Evolutionary conservation across 2,329 filamentous ascomycete species (phyloP).

Genomic region (Coniochaeta sp.): DNA sequence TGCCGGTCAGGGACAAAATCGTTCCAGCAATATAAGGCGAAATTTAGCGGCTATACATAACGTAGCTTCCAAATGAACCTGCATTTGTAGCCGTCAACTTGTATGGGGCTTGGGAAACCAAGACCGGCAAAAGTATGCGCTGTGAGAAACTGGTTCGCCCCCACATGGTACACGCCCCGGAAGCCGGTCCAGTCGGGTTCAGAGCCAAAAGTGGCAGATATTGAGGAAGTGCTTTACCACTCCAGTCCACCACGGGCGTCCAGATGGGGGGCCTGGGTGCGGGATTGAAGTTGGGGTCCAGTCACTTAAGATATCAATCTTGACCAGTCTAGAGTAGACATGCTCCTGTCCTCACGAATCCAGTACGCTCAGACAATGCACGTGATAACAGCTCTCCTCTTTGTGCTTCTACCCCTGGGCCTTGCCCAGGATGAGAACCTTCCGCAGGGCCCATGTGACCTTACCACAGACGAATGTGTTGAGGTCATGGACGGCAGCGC

Average conservation of each 20-base stretch:
- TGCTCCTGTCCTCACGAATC: background rate
- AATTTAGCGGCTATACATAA: background rate
- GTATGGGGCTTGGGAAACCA: background rate
- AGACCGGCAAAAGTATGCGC: background rate
- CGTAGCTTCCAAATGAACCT: background rate
- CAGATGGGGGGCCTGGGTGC: background rate
- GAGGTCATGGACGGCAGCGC: background rate
- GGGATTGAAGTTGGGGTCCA: background rate
- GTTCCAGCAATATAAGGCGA: no score
- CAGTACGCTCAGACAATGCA: background rate
- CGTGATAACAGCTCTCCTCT: background rate
- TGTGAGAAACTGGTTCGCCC: background rate
- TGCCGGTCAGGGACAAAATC: background rate
- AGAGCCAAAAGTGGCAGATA: background rate
- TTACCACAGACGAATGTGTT: background rate
- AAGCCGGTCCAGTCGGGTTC: background rate
- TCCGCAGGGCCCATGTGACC: background rate
- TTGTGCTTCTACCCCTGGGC: background rate
- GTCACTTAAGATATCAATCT: background rate
- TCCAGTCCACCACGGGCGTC: background rate
- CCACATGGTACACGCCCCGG: background rate
- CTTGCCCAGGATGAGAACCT: background rate
- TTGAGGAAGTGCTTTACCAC: background rate
- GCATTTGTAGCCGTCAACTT: background rate
- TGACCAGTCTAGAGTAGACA: background rate